Evolutionary conservation across 1,284 basidiomycete species (phyloP), one percentile per base, ranked within the genome.

Genomic region (Agaricales sp.): DNA sequence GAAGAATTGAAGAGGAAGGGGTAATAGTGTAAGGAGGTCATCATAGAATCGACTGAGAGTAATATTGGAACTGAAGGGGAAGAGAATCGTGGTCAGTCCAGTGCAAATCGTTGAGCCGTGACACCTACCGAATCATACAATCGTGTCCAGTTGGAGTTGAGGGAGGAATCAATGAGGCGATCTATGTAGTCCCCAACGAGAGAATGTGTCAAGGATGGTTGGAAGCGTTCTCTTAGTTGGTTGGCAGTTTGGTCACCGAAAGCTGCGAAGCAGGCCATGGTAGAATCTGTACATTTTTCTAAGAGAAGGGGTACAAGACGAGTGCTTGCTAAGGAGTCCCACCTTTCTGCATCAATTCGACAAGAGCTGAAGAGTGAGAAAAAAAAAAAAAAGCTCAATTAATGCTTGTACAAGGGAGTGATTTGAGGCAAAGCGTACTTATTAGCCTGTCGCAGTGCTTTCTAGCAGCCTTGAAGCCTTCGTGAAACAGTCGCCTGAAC

Each of bases 361-460:
- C 92, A 56, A 98, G 76, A 45, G 92, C 87, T 90, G 50, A 13
- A 39, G 3, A 49, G 3, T n/a, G 24, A 46, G 18, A 48, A 59
- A n/a, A 50, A 20, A 16, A 30, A 45, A 24, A 24, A 44, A 50
- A 30, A 50, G 44, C 22, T 43, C 35, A 16, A 11, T 38, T 38
- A 52, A 13, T 2, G 46, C 45, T 50, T 44, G 12, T 30, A 23
- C 52, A 19, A 24, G 19, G 45, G 48, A 20, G 22, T 53, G 39
- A 21, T 22, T 14, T 8, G 47, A 46, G 21, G n/a, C 43, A 37
- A 26, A 20, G 14, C 87, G 63, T 58, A 92, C 89, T 96, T 62
- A 97, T 87, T 59, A 99, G 89, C 55, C 94, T 78, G 65, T 99
- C 96, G 52, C 95, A 96, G 58, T 99, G 93, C 66, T 98, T 99